phyloP scores from a whole-genome alignment of 371 early-diverging fungal species.

The Gilbertella persicaria region DNA sequence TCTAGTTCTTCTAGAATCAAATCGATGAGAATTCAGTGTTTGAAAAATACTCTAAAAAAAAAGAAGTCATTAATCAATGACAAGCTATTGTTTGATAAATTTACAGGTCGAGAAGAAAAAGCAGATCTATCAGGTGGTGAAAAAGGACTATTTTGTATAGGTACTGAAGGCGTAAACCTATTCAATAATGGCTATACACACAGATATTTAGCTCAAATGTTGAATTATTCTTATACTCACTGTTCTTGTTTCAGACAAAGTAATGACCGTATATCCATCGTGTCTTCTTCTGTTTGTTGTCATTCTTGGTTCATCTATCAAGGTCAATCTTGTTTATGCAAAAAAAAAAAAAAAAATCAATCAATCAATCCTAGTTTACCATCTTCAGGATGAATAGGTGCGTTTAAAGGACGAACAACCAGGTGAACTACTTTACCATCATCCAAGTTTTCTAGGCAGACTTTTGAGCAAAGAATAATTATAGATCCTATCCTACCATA shows the following conservation, averaged over 20 bases:
- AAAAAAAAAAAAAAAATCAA: neutral
- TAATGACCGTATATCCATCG: slow-evolving; percentile 43
- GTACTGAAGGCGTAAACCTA: neutral
- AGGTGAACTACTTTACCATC: slow-evolving; percentile 62
- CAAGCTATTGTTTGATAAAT: neutral
- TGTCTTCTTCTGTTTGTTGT: neutral
- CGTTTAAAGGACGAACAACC: slow-evolving; percentile 55
- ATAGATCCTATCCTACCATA: slow-evolving; percentile 58
- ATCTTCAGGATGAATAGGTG: slow-evolving; percentile 48
- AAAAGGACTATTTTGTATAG: neutral
- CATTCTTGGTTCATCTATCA: slow-evolving; percentile 1
- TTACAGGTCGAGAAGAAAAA: neutral
- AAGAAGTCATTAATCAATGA: neutral
- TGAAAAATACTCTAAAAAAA: neutral
- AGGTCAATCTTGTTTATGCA: slow-evolving; percentile 1
- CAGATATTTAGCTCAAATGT: too few relatives aligned
- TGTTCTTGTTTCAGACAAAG: slow-evolving; percentile 11
- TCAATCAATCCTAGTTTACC: slow-evolving; percentile 27
- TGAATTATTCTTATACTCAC: too few relatives aligned
- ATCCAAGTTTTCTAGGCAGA: slow-evolving; percentile 44
- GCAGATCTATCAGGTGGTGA: neutral
- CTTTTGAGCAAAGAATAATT: too few relatives aligned
- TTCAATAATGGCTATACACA: neutral
- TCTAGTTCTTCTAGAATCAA: slow-evolving; percentile 8
- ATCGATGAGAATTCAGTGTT: neutral